Percentiles rank a stretch among this genome's conserved stretches.
Conservation (phyloP, 352 stramenopile species). For the Phytophthora megakarya region DNA sequence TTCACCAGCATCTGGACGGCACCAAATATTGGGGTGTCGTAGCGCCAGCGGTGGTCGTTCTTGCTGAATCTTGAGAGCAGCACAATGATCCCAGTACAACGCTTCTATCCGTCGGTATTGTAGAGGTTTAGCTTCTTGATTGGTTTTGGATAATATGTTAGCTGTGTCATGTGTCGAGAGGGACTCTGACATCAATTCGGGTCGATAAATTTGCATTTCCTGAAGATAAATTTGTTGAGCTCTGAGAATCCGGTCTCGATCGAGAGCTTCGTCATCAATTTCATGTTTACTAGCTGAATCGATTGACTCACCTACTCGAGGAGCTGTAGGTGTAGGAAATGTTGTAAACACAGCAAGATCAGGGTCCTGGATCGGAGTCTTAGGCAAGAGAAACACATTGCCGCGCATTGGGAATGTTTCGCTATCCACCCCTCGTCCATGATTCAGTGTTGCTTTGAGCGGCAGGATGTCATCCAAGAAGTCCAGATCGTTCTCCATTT, state of each 20-base stretch:
- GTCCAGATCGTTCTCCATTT: slow-evolving; percentile 72
- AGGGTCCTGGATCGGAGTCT: slow-evolving; percentile 65
- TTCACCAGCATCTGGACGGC: slow-evolving; percentile 69
- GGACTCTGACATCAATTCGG: slow-evolving; percentile 35
- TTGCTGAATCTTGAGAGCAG: slow-evolving; percentile 66
- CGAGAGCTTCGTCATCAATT: slow-evolving; percentile 41
- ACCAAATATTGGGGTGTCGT: slow-evolving; percentile 66
- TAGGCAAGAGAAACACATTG: slow-evolving; percentile 75
- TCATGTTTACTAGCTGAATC: slow-evolving; percentile 20
- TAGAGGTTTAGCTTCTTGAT: background rate
- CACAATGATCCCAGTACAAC: slow-evolving; percentile 86
- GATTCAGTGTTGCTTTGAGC: slow-evolving; percentile 52
- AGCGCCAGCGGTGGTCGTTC: slow-evolving; percentile 48
- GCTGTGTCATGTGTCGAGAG: background rate
- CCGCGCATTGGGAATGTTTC: slow-evolving; percentile 63
- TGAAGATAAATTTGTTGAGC: slow-evolving; percentile 65
- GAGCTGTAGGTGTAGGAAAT: slow-evolving; percentile 30
- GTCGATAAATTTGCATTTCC: slow-evolving; percentile 66
- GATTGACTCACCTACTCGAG: slow-evolving; percentile 19
- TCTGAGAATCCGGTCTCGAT: slow-evolving; percentile 51
- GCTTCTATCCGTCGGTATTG: slow-evolving; percentile 57
- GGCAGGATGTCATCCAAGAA: slow-evolving; percentile 67
- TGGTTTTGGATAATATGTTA: slow-evolving; percentile 2
- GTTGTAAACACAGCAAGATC: slow-evolving; percentile 52
- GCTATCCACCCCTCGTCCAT: slow-evolving; percentile 31